Evolutionary conservation across 352 stramenopile genomes (phyloP), one percentile per base, ranked within the genome.

Genomic region (Pythium myriotylum): DNA sequence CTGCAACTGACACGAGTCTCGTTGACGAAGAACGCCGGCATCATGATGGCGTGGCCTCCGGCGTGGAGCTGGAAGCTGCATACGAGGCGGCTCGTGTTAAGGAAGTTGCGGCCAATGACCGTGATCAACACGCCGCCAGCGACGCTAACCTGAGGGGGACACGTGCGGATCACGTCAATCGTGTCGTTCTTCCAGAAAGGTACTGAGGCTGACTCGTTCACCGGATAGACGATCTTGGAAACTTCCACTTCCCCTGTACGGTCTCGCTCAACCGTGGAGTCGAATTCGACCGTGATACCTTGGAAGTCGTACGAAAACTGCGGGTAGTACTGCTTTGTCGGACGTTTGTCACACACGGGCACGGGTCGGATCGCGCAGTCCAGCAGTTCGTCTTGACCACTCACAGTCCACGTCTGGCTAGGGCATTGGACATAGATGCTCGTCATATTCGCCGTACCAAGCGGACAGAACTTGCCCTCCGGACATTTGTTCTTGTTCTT

Each of bases 31-130:
- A 85, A 83, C 0, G 84, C 89, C 2, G 77, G 74, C 0, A 65
- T 60, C 26, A 33, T 73, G 22, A 86, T 45, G 13, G 67, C 19
- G 26, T 73, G 54, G 9, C 56, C 72, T 56, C 33, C 56, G 14
- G 41, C 47, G 2, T 43, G 60, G 2, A 85, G 35, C 39, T 85
- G 73, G 54, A 88, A 97, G 43, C 90, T 81, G 57, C 96, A 98
- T 22, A 88, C 88, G 0, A 98, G 75, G n/a, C 79, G 72, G 16
- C 69, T 73, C 4, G 82, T 92, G 37, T 98, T 77, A 7, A 79
- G 67, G 62, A 99, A 99, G 73, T 99, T 98, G 19, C 94, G 80
- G 2, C 96, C 97, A 37, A 99, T 95, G 7, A 99, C 79, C 37
- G 89, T 98, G 14, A 98, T 32, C 4, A 90, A 41, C 13, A 81